phyloP scores from a whole-genome alignment of 2,329 filamentous ascomycete genomes.

The Paramyrothecium sp. region DNA sequence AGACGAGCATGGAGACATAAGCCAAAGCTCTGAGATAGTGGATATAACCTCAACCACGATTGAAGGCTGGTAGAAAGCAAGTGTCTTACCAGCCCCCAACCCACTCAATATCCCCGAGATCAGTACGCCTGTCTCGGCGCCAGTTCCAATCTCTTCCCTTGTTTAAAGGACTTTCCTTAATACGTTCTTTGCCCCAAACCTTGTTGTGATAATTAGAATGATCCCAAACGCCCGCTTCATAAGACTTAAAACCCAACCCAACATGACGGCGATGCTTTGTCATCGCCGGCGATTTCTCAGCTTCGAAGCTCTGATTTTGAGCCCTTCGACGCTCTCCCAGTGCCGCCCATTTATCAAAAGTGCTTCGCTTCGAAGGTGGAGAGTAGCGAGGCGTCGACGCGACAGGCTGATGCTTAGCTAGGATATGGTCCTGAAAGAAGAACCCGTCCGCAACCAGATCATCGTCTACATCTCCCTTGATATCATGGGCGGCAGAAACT shows the following conservation, averaged over 20 bases:
- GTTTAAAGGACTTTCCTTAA: constrained; percentile 54
- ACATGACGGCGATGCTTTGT: constrained; percentile 46
- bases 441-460: constrained; percentile 68
- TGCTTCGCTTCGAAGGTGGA: constrained; percentile 62
- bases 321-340: constrained; percentile 82
- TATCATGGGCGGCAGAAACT: constrained; percentile 23
- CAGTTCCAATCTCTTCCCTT: constrained; percentile 61
- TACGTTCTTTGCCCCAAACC: constrained; percentile 41
- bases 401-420: constrained; percentile 32
- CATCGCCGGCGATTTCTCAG: constrained; percentile 47
- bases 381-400: constrained; percentile 53
- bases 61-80: constrained; percentile 44
- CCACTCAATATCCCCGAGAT: constrained; percentile 85
- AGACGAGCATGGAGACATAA: neutral
- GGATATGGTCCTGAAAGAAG: constrained; percentile 67
- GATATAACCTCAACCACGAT: constrained; percentile 56
- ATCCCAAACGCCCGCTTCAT: constrained; percentile 49
- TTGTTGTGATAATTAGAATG: constrained; percentile 34
- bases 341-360: constrained; percentile 83
- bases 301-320: constrained; percentile 49
- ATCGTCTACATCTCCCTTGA: constrained; percentile 55
- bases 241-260: constrained; percentile 46
- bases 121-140: constrained; percentile 61
- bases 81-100: constrained; percentile 83
- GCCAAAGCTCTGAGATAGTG: neutral